These are phyloP conservation scores for Wickerhamomyces pijperi DNA, from an alignment of 805 yeast species.

Conservation along the genomic window DNA sequence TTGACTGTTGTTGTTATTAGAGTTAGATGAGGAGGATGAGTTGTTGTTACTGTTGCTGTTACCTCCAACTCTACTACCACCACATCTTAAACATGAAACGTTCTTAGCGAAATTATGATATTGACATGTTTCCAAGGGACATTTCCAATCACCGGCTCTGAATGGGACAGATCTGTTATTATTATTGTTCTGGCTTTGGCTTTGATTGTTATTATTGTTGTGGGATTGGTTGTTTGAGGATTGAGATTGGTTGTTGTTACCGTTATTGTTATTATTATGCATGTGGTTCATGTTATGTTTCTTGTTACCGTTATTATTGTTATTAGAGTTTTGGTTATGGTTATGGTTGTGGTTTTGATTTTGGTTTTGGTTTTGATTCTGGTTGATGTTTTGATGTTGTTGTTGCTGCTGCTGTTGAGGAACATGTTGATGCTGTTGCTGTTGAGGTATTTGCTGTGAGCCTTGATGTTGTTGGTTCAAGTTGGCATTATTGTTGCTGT, in stretches of 20 bases:
- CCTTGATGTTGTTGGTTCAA: conserved; percentile 8
- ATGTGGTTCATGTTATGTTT: conserved; percentile 1
- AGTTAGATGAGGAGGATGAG: too few species aligned
- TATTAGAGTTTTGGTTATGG: conserved; percentile 4
- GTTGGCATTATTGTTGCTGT: conserved; percentile 6
- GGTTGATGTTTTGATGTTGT: conserved; percentile 6
- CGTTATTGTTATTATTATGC: conserved; percentile 1
- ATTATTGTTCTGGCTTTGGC: conserved; percentile 4
- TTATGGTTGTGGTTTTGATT: conserved; percentile 7
- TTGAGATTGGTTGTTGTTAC: conserved; percentile 2
- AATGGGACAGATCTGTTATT: conserved; percentile 62
- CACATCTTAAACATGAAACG: conserved; percentile 78
- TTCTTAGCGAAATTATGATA: conserved; percentile 93
- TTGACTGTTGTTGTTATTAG: too few species aligned
- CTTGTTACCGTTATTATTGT: conserved; percentile 5
- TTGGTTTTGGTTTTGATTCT: conserved; percentile 7
- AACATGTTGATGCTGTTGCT: conserved; percentile 2
- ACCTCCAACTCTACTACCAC: conserved; percentile 18
- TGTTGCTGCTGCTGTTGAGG: conserved; percentile 4
- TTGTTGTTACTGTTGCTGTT: too few species aligned
- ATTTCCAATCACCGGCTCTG: conserved; percentile 96
- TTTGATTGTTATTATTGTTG: conserved; percentile 12
- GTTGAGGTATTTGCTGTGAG: conserved; percentile 4
- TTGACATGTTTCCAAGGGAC: conserved; percentile 63
- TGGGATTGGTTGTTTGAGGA: conserved; percentile 7